Evolutionary conservation across 495 filamentous ascomycete genomes (phyloP), one percentile per base, ranked within the genome.

Genomic region (Aspergillus haitiensis): DNA sequence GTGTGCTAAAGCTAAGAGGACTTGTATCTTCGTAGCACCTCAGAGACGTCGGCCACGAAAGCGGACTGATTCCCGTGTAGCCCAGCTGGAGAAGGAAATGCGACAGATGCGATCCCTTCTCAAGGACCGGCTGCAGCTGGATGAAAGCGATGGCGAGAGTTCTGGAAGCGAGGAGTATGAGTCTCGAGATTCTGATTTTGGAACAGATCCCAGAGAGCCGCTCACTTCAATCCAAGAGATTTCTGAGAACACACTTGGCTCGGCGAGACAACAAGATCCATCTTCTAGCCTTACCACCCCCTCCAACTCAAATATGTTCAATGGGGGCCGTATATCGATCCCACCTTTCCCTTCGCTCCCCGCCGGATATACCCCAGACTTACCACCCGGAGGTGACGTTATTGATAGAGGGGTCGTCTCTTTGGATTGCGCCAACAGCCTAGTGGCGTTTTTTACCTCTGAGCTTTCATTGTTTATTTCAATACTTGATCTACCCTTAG

Each of bases 11-110:
- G 88, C 90, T 4, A 83, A 82, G 51, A 81, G 91, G 16, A 67
- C 79, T 45, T 96, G 92, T 60, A 70, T 94, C 52, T 88, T 93
- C 53, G 91, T 91, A 46, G 84, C 85, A 21, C 90, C 90, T 3
- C 90, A 85, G 32, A 77, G 89, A 37, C 93, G 92, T 69, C 78
- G 91, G 39, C 89, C 90, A 67, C 75, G 75, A 13, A 93, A 92
- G 75, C 91, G 93, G 72, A 89, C 88, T 21, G 92, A 95, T 67
- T 89, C 84, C 44, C 81, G 91, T 13, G 91, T 96, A 8, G 88
- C 91, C 5, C 91, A 96, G 74, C 78, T 96, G 31, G 92, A 96
- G 72, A 91, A 85, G 75, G 93, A 92, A 74, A 91, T 96, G 67
- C 89, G 92, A 67, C 86, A 73, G 64, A 78, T 78, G 75, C 74